These are phyloP conservation scores for Bacidia gigantensis DNA, from an alignment of 495 filamentous ascomycete genomes.

Conservation along the genomic window DNA sequence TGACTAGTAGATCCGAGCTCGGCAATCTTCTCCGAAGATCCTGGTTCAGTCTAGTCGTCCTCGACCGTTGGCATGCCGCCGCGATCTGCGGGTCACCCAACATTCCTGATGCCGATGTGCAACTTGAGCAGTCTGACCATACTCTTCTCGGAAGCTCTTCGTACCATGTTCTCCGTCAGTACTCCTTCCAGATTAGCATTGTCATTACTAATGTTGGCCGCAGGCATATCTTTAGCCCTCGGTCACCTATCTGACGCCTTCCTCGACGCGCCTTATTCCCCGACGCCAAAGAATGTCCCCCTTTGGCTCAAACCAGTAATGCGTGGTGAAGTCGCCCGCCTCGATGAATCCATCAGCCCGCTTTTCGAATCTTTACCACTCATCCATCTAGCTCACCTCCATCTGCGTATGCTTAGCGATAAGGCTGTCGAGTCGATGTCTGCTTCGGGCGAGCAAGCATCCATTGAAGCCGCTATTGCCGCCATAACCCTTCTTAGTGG, in stretches of 20 bases:
- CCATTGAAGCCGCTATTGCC: conserved; percentile 34
- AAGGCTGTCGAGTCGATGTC: conserved; percentile 26
- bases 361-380: conserved; percentile 20
- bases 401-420: conserved; percentile 37
- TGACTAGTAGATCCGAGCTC: conserved; percentile 23
- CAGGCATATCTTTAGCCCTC: conserved; percentile 34
- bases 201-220: background rate
- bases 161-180: conserved; percentile 49
- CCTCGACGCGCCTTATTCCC: conserved; percentile 17
- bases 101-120: conserved; percentile 40
- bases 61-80: conserved; percentile 54
- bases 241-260: conserved; percentile 31
- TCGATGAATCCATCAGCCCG: conserved; percentile 22
- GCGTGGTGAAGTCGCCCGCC: conserved; percentile 26
- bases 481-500: conserved; percentile 34
- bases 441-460: conserved; percentile 25
- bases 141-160: conserved; percentile 17
- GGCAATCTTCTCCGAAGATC: conserved; percentile 41
- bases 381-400: conserved; percentile 47
- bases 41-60: conserved; percentile 51
- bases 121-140: conserved; percentile 36
- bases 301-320: conserved; percentile 18
- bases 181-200: background rate
- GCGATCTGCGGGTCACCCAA: conserved; percentile 40
- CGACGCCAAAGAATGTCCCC: background rate